A percentile compares a stretch with the other conserved stretches of the same genome.
Evolutionary conservation across 148 eudicot species (phyloP).

Genomic region (Cornus florida): DNA sequence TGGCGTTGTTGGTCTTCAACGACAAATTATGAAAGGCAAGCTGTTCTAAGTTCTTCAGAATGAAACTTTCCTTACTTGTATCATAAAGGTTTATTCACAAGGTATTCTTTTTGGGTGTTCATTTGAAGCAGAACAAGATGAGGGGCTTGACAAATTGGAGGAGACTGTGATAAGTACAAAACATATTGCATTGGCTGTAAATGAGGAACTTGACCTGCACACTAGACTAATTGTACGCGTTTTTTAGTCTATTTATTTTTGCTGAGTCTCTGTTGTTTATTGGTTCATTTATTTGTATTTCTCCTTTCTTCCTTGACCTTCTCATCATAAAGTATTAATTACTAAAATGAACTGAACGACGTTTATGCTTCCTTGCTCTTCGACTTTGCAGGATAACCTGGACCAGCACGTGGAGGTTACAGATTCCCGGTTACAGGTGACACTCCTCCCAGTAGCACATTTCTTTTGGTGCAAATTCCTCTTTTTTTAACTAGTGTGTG

Average conservation of each 20-base stretch:
- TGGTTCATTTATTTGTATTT: conserved; percentile 1
- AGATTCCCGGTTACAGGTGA: conserved; percentile 74
- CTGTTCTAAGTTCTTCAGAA: conserved; percentile 11
- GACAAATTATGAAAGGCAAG: conserved; percentile 89
- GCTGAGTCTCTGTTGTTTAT: background rate
- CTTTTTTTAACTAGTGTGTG: background rate
- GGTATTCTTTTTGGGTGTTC: conserved; percentile 9
- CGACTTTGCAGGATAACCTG: conserved; percentile 59
- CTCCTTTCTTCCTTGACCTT: background rate
- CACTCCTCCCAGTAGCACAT: conserved; percentile 6
- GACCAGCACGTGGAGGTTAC: conserved; percentile 84
- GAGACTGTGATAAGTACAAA: conserved; percentile 84
- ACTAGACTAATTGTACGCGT: conserved; percentile 71
- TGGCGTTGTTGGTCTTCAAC: conserved; percentile 82
- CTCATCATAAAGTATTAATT: background rate
- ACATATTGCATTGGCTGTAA: conserved; percentile 90
- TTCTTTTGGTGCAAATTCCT: background rate
- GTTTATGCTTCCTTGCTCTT: background rate
- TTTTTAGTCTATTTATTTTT: background rate
- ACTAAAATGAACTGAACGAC: background rate
- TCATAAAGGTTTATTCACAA: background rate
- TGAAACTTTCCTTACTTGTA: background rate
- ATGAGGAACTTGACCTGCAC: conserved; percentile 90
- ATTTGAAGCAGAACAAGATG: conserved; percentile 83
- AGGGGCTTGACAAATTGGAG: conserved; percentile 89